Evolutionary conservation across 2,329 filamentous ascomycete species (phyloP), one percentile per base, ranked within the genome.

Genomic region (Chaetomiaceae sp.): DNA sequence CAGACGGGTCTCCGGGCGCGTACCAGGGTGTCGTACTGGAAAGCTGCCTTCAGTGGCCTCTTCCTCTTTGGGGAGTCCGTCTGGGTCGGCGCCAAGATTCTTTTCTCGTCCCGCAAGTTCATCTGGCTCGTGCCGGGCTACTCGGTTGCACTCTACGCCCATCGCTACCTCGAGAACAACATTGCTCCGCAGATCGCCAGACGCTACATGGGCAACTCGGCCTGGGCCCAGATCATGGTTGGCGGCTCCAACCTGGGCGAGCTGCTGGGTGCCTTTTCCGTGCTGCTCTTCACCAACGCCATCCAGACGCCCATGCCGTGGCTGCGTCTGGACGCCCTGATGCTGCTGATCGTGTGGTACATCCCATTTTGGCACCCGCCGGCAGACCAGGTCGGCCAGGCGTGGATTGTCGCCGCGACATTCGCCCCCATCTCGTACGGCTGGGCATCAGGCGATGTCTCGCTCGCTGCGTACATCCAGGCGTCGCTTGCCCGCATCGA

Each of bases 371-470:
- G 73, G 72, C 60, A 66, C 35, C 73, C 73, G 1, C 66, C 66
- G 0, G 44, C 55, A 3, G 64, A 64, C 34, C 60, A 73, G 5
- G 71, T 74, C 9, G 58, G 62, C 1, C 68, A 74, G 53, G 73
- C 73, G 4, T 77, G 70, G 73, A 68, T 71, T 14, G 67, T 71
- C 20, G 72, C 68, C 2, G 71, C 68, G 3, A 71, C 71, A 0
- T 73, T 76, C 51, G 62, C 74, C 19, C 73, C 73, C 2, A 67
- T 74, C 44, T 70, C 68, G 3, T 74, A 76, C 44, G 73, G 73
- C 17, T 77, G 74, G 74, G 74, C 74, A 0, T 74, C 74, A 4
- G 73, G 74, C 13, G 74, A 77, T 48, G 73, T 77, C 13, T 75
- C 72, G 4, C 68, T 77, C 0, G 71, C 71, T 1, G 74, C 74